Evolutionary conservation across 257 asterid genomes (phyloP), one percentile per base, ranked within the genome.

Genomic region (Mentha longifolia): DNA sequence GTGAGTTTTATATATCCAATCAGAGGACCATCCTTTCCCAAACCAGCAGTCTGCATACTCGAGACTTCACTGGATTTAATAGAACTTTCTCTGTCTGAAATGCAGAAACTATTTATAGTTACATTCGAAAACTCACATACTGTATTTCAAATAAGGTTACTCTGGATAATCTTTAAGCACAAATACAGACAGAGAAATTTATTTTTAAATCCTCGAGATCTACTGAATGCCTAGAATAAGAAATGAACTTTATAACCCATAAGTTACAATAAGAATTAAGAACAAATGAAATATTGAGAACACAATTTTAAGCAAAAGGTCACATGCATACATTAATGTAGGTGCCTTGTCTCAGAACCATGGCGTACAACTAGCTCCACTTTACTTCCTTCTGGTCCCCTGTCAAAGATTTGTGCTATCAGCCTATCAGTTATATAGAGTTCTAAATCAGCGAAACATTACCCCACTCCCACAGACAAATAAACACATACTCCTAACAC

Each of bases 361-460:
- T 71, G 93, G 37, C 75, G 90, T 69, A 92, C 80, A 65, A 82
- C 69, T 59, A 95, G 82, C 68, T 89, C 90, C 75, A 95, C 97
- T 68, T 73, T 76, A 79, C 92, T 95, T 84, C 96, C 99, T 83
- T 92, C 99, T 49, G 96, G 86, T 74, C 99, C 99, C 88, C 99
- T 95, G 88, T 77, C 76, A 70, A 82, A 78, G 74, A 78, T 58
- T 67, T 66, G 74, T 15, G 56, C 46, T 28, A 57, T 74, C 68
- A n/a, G n/a, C n/a, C n/a, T n/a, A n/a, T n/a, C 22, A 71, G 72
- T 81, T 31, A 61, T 11, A 7, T 7, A 33, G 39, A 71, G 65
- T 61, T 63, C 71, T 70, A 28, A 69, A 16, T 74, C 47, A 52
- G 73, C 14, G 12, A 51, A 54, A 25, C 45, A 4, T 41, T 55